Base-by-base conservation (phyloP, 768 basidiomycete species). In the Tylopilus subfusipes region DNA sequence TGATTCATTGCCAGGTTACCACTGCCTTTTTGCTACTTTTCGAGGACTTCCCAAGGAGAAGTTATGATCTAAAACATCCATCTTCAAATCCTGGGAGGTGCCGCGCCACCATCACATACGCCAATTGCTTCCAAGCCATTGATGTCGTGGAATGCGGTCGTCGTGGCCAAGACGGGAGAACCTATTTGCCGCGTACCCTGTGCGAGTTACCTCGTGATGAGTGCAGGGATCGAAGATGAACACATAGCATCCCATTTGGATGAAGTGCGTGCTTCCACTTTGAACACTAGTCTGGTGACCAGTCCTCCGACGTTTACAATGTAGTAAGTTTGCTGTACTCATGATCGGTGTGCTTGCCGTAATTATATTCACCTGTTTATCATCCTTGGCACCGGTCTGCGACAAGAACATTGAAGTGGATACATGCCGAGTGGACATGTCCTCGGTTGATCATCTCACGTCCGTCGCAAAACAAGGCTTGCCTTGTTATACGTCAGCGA, bases 31-130 rank as follows among this genome's bases (percentile, higher is more conserved):
- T 85, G n/a, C n/a, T 12, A 70, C 79, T 2, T 86, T 83, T 68
- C 80, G 87, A 57, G 81, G 79, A 24, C 89, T 90, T 68, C 86
- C 88, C 0, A 85, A 83, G 84, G 77, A 75, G 60, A 90, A 70
- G 88, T 89, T 1, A 88, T 88, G 1, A 76, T 70, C 22, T 88
- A 82, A 3, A 7, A 27, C 7, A 27, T 27, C 7, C 25, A 4
- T 7, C 3, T 7, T 27, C n/a, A n/a, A n/a, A n/a, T n/a, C n/a
- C n/a, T n/a, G n/a, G n/a, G n/a, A n/a, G n/a, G n/a, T n/a, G n/a
- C n/a, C n/a, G n/a, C n/a, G n/a, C n/a, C n/a, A n/a, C n/a, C n/a
- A n/a, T n/a, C n/a, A 66, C 81, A 30, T 86, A 85, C 52, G 83
- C 73, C 6, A 81, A 83, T 58, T 85, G 85, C 59, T 76, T 79